Conservation (phyloP, 208 protist species). For the Crithidia acanthocephali region DNA sequence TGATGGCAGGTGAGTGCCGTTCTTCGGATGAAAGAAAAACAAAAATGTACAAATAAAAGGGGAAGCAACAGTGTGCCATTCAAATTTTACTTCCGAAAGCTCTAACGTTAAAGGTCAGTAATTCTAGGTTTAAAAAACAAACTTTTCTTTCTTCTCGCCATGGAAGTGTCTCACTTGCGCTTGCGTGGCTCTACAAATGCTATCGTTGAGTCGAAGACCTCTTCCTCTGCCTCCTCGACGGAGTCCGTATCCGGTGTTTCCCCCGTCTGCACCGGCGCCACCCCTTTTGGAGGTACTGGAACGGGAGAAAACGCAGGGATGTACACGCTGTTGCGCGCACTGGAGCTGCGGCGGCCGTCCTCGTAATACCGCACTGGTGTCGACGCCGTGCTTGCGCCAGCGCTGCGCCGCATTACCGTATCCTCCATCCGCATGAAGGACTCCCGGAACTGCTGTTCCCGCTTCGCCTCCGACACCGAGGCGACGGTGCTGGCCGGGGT, state of each 20-base stretch:
- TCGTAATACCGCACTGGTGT: neutral
- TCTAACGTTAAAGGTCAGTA: no score
- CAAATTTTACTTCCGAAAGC: no score
- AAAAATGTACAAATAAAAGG: no score
- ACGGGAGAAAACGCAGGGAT: constrained; percentile 5
- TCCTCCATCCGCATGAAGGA: constrained; percentile 24
- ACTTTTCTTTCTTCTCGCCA: no score
- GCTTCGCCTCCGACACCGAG: constrained; percentile 12
- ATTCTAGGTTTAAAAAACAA: no score
- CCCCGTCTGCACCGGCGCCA: neutral
- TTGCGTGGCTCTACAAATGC: neutral
- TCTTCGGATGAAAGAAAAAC: no score
- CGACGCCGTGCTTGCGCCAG: neutral
- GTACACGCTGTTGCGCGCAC: constrained; percentile 4
- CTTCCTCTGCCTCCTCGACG: neutral
- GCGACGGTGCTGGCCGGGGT: constrained; percentile 12
- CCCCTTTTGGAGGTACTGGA: neutral
- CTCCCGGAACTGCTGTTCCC: constrained; percentile 21
- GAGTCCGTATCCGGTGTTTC: neutral
- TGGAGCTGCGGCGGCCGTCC: constrained; percentile 8
- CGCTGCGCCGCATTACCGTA: neutral
- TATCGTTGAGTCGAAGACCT: constrained; percentile 7
- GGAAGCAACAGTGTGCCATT: no score
- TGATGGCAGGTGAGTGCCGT: no score
- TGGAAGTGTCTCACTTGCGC: constrained; percentile 3